Evolutionary conservation across 2,329 filamentous ascomycete species (phyloP), one percentile per base, ranked within the genome.

Genomic region (Ophiostoma ulmi): DNA sequence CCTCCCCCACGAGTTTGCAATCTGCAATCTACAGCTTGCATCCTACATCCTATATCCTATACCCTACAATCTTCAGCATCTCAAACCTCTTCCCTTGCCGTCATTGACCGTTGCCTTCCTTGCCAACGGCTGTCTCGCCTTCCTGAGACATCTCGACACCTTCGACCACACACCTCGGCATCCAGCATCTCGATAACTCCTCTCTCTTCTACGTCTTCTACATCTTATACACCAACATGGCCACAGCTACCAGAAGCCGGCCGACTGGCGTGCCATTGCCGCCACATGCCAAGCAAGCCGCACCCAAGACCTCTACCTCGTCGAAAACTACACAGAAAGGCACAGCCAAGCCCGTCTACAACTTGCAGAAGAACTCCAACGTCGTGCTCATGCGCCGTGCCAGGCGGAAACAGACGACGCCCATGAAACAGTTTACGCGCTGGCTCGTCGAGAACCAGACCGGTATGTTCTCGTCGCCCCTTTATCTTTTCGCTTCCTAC

Each of bases 361-460:
- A 87, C 76, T 85, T 83, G 82, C 85, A 80, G 36, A 81, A 80
- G 38, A 81, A 81, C 75, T 82, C 81, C 77, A 86, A 84, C 72
- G 82, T 83, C 66, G 82, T 87, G 67, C 80, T 87, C 22, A 22
- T 65, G 63, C 83, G 85, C 75, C 85, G 86, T 74, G 80, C 85
- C 73, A 89, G 86, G 81, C 82, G 83, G 77, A 88, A 88, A 79
- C 86, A 88, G 69, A 86, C 90, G 74, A 84, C 87, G 70, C 82
- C 87, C 58, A 81, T 86, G 75, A 88, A 85, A 76, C 84, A 85
- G 72, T 79, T 91, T 65, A 85, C 87, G 73, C 83, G 85, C 77
- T 92, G 90, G 88, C 86, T 94, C 78, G 87, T 92, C 75, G 84
- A 91, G 77, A 92, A 94, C 79, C 91, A 94, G 79, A 89, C 92